Conservation (phyloP, 169 alveolate genomes). For the Cryptosporidium sp. region DNA sequence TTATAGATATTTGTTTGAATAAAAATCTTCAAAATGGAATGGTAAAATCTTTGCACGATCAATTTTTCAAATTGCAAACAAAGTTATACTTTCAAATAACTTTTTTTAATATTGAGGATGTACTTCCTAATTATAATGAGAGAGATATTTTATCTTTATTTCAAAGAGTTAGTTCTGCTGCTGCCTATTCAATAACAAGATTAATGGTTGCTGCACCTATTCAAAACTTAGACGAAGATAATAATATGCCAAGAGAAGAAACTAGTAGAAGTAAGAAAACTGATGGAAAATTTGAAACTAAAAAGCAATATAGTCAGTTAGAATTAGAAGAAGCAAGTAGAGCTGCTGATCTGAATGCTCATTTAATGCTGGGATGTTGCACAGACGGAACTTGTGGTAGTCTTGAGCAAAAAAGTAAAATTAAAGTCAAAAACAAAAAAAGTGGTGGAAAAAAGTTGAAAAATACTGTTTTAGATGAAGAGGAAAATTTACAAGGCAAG, state of each 20-base stretch:
- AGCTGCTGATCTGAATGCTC: background rate
- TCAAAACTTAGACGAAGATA: no score
- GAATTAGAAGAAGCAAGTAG: background rate
- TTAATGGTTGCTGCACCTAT: no score
- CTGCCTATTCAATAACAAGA: background rate
- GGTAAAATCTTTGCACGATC: background rate
- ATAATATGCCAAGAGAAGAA: background rate
- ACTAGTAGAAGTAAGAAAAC: background rate
- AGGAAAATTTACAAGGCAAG: background rate
- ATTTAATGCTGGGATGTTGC: conserved; percentile 1
- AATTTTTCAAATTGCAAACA: no score
- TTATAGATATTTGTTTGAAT: background rate
- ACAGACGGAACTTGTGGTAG: conserved; percentile 4
- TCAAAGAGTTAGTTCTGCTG: background rate
- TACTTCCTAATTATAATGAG: background rate
- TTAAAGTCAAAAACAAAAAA: background rate
- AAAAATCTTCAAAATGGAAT: background rate
- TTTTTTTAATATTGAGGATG: no score
- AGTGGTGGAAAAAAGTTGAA: background rate
- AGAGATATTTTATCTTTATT: background rate
- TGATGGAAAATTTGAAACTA: background rate
- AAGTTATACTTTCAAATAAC: background rate
- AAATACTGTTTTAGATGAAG: background rate
- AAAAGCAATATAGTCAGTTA: background rate
- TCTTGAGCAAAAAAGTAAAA: background rate